phyloP scores from a whole-genome alignment of 2,329 filamentous ascomycete species.

The Fusarium penzigii region DNA sequence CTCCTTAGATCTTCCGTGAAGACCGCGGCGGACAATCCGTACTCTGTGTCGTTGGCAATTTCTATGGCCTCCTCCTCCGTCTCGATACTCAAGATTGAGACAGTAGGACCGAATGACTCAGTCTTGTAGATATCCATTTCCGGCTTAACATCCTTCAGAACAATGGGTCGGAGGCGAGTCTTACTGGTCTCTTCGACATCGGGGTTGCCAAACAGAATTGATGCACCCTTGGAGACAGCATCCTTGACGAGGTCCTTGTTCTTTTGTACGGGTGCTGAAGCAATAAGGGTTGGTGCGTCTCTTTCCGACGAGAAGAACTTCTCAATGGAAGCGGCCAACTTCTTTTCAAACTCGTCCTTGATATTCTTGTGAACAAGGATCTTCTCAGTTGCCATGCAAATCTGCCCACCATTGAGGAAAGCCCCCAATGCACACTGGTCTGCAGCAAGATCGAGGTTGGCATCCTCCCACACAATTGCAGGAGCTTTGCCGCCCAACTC shows the following conservation, averaged over 20 bases:
- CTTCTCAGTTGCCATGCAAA: conserved; percentile 84
- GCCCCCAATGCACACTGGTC: conserved; percentile 67
- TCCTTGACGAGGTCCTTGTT: conserved; percentile 68
- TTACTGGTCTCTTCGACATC: conserved; percentile 34
- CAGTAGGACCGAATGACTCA: conserved; percentile 77
- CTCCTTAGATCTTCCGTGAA: conserved; percentile 69
- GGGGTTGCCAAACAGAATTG: conserved; percentile 42
- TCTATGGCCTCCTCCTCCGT: conserved; percentile 70
- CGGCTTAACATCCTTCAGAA: conserved; percentile 62
- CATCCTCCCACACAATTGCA: conserved; percentile 78
- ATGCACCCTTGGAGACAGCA: conserved; percentile 67
- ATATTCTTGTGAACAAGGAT: conserved; percentile 60
- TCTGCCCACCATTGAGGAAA: conserved; percentile 74
- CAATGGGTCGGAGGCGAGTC: conserved; percentile 60
- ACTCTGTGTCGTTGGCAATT: conserved; percentile 80
- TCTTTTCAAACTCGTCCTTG: conserved; percentile 46
- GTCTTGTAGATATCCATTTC: conserved; percentile 73
- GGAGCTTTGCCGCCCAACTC: conserved; percentile 84
- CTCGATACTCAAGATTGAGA: conserved; percentile 67
- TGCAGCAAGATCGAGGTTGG: conserved; percentile 72
- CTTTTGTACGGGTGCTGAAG: conserved; percentile 64
- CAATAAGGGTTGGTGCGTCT: conserved; percentile 70
- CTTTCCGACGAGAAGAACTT: conserved; percentile 54
- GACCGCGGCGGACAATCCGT: conserved; percentile 70
- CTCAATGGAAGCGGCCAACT: conserved; percentile 41